phyloP scores from a whole-genome alignment of 2,329 filamentous ascomycete species.

The Fusarium devonianum region DNA sequence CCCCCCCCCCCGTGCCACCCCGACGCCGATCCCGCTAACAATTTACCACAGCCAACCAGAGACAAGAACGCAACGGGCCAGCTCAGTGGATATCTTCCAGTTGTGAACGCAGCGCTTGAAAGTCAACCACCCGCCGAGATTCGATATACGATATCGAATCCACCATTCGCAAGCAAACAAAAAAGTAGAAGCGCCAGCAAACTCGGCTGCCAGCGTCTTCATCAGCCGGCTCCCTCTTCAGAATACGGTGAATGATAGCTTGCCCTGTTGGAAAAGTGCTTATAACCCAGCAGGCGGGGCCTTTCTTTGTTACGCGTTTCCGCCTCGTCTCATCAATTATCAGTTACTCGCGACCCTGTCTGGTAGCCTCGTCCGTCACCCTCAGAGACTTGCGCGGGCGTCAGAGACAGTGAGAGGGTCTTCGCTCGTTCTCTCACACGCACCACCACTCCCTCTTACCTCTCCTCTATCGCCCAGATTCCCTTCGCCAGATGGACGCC shows the following conservation, averaged over 20 bases:
- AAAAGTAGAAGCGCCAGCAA: not conserved
- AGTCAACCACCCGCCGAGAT: conserved; percentile 15
- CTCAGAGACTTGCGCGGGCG: conserved; percentile 30
- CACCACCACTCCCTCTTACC: not conserved
- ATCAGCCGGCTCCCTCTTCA: not conserved
- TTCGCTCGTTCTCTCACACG: not conserved
- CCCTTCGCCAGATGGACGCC: conserved; percentile 26
- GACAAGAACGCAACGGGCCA: conserved; percentile 1
- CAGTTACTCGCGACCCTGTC: conserved; percentile 21
- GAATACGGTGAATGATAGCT: conserved; percentile 21
- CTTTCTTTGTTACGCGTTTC: conserved; percentile 26
- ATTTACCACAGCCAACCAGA: conserved; percentile 27
- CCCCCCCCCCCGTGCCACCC: conserved; percentile 8
- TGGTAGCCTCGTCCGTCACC: conserved; percentile 12
- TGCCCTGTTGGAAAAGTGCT: conserved; percentile 11
- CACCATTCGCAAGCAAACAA: conserved; percentile 11
- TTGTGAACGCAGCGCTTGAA: conserved; percentile 18
- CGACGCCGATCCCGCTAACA: conserved; percentile 27
- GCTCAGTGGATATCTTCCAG: conserved; percentile 19
- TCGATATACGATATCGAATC: conserved; percentile 13
- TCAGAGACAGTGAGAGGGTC: conserved; percentile 1
- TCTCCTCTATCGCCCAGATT: not conserved
- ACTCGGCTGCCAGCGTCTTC: not conserved
- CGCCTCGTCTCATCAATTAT: conserved; percentile 31
- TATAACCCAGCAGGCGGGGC: conserved; percentile 36